phyloP scores from a whole-genome alignment of 2,329 filamentous ascomycete genomes.

The Scopulariopsis brevicaulis region DNA sequence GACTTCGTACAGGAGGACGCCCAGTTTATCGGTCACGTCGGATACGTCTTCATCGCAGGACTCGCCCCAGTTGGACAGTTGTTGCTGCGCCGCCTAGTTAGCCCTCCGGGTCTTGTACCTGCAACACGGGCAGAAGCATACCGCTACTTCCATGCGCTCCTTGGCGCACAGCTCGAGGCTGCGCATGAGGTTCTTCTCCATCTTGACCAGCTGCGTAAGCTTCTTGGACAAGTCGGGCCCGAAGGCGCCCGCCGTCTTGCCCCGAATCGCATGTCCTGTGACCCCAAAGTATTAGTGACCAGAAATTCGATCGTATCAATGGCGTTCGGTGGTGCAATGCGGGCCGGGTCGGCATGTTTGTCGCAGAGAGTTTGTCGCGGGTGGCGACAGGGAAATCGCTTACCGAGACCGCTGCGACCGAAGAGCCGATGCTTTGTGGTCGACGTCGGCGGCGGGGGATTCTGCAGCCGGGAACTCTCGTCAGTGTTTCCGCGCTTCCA shows the following conservation, averaged over 20 bases:
- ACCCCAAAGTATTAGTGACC: background rate
- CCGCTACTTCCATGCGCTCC: conserved; percentile 96
- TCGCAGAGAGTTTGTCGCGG: background rate
- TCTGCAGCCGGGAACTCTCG: conserved; percentile 38
- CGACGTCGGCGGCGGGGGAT: conserved; percentile 83
- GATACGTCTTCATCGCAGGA: conserved; percentile 93
- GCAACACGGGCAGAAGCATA: conserved; percentile 38
- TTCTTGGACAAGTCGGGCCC: conserved; percentile 90
- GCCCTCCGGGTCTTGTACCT: background rate
- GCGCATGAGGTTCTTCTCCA: conserved; percentile 99
- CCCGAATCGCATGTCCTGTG: conserved; percentile 55
- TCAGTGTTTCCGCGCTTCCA: background rate
- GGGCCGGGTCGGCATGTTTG: background rate
- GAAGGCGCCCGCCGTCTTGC: conserved; percentile 66
- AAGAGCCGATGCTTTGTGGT: conserved; percentile 88
- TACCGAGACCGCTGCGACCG: conserved; percentile 75
- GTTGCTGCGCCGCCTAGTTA: conserved; percentile 52
- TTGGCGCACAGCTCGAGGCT: conserved; percentile 90
- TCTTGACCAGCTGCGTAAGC: conserved; percentile 95
- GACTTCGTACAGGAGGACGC: conserved; percentile 95
- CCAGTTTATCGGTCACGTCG: conserved; percentile 97
- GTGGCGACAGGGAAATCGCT: conserved; percentile 22
- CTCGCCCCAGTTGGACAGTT: conserved; percentile 97
- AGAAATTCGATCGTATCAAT: background rate
- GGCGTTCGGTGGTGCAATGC: background rate